Evolutionary conservation across 108 stramenopile genomes (phyloP), one percentile per base, ranked within the genome.

Genomic region (Nitzschia inconspicua): DNA sequence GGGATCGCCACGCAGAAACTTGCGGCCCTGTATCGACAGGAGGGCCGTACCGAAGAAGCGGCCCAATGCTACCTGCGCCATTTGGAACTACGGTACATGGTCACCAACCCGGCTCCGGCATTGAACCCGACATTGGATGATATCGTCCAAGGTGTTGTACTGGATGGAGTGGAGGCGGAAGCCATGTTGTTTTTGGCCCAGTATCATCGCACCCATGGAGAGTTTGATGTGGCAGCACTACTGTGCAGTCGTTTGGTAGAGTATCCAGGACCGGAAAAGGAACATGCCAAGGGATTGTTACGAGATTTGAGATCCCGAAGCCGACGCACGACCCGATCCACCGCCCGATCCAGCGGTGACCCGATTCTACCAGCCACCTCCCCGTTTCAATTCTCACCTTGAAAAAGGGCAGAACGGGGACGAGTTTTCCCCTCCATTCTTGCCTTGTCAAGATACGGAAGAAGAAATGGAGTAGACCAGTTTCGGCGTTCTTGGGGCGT

Each of bases 231-330:
- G 30, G 93, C 97, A 1, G 84, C 88, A 20, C 36, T 85, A 27
- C 82, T 86, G 29, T 89, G 88, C 62, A 78, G 79, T 37, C 72
- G 94, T 37, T 75, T 98, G 55, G 76, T 96, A 34, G 94, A 95
- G 52, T 96, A 91, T 74, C 80, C 92, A 6, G 97, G 97, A 14
- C 91, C 95, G 22, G 97, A 96, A 69, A 94, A 93, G 51, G 93
- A 95, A 55, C 83, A 95, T 60, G 97, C 95, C 30, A 89, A 94
- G 66, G 85, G 88, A 3, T 53, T 96, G 51, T 64, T 96, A n/a
- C 72, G 93, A 48, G 97, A 95, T 55, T 82, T 98, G 32, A 77
- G 95, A 16, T 79, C 79, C 14, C 9, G 58, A 26, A 44, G 59
- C 11, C 47, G 50, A 26, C 47, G 57, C n/a, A n/a, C n/a, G n/a